These are phyloP conservation scores for Trypanosoma rangeli DNA, from an alignment of 208 protist genomes.

Conservation along the genomic window DNA sequence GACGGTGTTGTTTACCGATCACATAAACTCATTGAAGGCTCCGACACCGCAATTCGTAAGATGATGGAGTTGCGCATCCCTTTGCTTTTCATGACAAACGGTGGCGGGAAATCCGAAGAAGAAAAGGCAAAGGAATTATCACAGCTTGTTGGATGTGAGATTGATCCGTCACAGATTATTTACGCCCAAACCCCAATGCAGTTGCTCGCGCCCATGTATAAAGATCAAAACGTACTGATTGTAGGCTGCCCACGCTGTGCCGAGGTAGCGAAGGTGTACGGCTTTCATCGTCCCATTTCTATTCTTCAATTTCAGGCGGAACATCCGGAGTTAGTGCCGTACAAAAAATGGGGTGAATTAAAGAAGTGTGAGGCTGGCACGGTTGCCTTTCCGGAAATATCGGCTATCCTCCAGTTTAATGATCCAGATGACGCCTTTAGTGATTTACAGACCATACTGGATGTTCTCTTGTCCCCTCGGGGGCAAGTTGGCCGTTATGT, in stretches of 20 bases:
- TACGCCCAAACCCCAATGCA: constrained; percentile 83
- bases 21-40: constrained; percentile 63
- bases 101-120: constrained; percentile 55
- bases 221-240: constrained; percentile 56
- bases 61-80: constrained; percentile 69
- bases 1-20: constrained; percentile 81
- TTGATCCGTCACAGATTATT: constrained; percentile 61
- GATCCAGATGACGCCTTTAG: constrained; percentile 79
- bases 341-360: constrained; percentile 62
- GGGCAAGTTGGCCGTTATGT: constrained; percentile 57
- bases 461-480: constrained; percentile 64
- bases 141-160: constrained; percentile 47
- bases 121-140: constrained; percentile 78
- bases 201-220: constrained; percentile 54
- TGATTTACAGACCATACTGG: constrained; percentile 78
- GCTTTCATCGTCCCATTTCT: constrained; percentile 70
- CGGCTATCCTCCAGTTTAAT: constrained; percentile 71
- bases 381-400: constrained; percentile 51
- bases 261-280: constrained; percentile 60
- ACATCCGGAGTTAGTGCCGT: constrained; percentile 75
- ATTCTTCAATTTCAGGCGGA: constrained; percentile 70
- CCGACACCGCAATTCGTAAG: constrained; percentile 63
- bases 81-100: constrained; percentile 88
- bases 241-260: constrained; percentile 52
- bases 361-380: constrained; percentile 25